A percentile compares a stretch with the other conserved stretches of the same genome.
Evolutionary conservation across 179 eudicot species (phyloP).

Genomic region (Corrigiola litoralis): DNA sequence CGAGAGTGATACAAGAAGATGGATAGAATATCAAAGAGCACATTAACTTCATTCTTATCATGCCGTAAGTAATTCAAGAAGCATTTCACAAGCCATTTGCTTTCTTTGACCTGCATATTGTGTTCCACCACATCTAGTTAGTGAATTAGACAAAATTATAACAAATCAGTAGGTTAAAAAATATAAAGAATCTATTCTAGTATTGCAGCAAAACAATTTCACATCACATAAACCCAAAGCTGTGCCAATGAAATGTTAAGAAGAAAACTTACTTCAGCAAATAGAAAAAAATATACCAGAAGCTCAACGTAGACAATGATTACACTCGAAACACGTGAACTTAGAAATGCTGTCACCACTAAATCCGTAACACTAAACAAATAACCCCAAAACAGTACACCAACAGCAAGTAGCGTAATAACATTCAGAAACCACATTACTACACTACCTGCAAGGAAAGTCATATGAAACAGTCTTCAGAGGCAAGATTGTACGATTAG

Average conservation of each 20-base stretch:
- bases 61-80: conserved; percentile 90
- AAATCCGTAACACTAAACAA: background rate
- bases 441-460: background rate
- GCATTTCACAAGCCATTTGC: conserved; percentile 99
- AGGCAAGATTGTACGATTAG: too few relatives aligned
- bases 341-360: background rate
- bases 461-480: too few relatives aligned
- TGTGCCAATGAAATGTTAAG: too few relatives aligned
- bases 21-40: conserved; percentile 86
- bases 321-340: background rate
- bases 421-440: background rate
- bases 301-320: too few relatives aligned
- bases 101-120: conserved; percentile 85
- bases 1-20: conserved; percentile 82
- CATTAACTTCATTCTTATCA: conserved; percentile 86
- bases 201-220: too few relatives aligned
- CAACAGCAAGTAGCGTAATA: background rate
- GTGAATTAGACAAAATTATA: background rate
- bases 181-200: too few relatives aligned
- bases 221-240: too few relatives aligned
- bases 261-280: too few relatives aligned
- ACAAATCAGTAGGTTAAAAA: too few relatives aligned
- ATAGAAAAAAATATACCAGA: too few relatives aligned
- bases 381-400: background rate
- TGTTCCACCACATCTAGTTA: background rate